These are phyloP conservation scores for Wallacemonas sp. DNA, from an alignment of 208 protist species.

Conservation along the genomic window DNA sequence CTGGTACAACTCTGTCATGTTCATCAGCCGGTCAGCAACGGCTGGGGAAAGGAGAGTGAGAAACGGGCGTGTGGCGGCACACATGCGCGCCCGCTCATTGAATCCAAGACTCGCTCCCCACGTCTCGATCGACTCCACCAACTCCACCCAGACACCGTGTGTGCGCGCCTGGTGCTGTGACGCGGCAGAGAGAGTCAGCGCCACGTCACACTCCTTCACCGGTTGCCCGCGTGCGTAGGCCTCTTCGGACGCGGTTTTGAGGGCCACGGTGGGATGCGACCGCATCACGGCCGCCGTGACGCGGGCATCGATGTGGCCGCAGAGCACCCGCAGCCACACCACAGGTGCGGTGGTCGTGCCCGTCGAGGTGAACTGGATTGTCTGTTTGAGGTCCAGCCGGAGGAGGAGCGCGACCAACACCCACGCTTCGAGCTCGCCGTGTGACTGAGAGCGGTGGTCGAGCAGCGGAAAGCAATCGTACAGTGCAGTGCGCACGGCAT, in stretches of 20 bases:
- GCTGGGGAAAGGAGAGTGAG: not conserved
- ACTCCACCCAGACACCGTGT: not conserved
- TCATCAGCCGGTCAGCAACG: not conserved
- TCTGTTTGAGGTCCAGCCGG: slow-evolving; percentile 1
- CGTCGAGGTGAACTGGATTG: slow-evolving; percentile 19
- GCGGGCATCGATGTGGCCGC: slow-evolving; percentile 18
- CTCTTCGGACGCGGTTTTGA: not conserved
- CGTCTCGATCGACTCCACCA: not conserved
- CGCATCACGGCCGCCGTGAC: slow-evolving; percentile 13
- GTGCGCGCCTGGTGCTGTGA: not conserved
- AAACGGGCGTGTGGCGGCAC: not conserved
- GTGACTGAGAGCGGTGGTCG: not conserved
- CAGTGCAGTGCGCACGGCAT: not conserved
- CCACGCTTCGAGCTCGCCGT: not conserved
- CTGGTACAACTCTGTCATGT: not conserved
- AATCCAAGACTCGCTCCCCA: not conserved
- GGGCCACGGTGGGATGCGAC: slow-evolving; percentile 19
- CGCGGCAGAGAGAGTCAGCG: not conserved
- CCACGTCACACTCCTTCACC: too few relatives aligned
- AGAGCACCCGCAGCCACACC: slow-evolving; percentile 23
- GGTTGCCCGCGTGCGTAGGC: not conserved
- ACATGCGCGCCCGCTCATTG: not conserved
- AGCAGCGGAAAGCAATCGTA: not conserved
- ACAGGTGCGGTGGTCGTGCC: not conserved
- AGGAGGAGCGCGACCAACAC: slow-evolving; percentile 13